Evolutionary conservation across 1,139 yeast genomes (phyloP).

Genomic region (Suhomyces atakaporum): DNA sequence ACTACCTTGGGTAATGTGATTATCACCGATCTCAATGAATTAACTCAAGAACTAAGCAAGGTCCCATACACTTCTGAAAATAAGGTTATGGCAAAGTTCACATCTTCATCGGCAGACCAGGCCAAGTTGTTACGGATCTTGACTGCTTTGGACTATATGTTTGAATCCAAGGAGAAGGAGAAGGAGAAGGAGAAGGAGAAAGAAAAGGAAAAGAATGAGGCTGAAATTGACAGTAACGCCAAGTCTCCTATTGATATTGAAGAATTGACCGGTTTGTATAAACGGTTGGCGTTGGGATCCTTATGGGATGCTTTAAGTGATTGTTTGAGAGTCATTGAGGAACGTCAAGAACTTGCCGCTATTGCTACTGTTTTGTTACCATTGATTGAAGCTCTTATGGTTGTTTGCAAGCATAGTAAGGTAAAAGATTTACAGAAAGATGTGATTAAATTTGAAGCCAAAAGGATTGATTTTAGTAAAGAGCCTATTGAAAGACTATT

Average conservation of each 20-base stretch:
- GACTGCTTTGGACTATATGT: conserved; percentile 87
- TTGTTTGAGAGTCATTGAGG: conserved; percentile 64
- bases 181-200: conserved; percentile 12
- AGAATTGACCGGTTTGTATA: conserved; percentile 62
- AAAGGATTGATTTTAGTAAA: conserved; percentile 63
- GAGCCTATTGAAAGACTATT: conserved; percentile 81
- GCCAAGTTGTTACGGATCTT: conserved; percentile 80
- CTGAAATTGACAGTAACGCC: conserved; percentile 2
- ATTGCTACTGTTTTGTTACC: conserved; percentile 86
- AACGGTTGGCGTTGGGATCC: conserved; percentile 68
- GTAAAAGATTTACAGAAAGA: conserved; percentile 67
- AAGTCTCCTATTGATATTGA: conserved; percentile 31
- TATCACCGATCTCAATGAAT: conserved; percentile 54
- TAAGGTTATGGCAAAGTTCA: conserved; percentile 63
- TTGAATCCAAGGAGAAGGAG: conserved; percentile 45
- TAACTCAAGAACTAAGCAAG: conserved; percentile 50
- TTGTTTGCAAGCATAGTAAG: conserved; percentile 86
- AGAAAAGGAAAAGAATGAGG: conserved; percentile 11
- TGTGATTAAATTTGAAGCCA: conserved; percentile 58
- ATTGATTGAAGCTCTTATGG: conserved; percentile 89
- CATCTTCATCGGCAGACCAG: conserved; percentile 83
- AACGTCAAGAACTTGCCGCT: conserved; percentile 49
- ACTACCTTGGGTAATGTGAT: conserved; percentile 58
- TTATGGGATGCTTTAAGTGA: conserved; percentile 89
- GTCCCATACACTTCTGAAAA: conserved; percentile 39